A percentile compares a stretch with the other conserved stretches of the same genome.
Conservation (phyloP, 306 rosid genomes). For the Purshia tridentata region DNA sequence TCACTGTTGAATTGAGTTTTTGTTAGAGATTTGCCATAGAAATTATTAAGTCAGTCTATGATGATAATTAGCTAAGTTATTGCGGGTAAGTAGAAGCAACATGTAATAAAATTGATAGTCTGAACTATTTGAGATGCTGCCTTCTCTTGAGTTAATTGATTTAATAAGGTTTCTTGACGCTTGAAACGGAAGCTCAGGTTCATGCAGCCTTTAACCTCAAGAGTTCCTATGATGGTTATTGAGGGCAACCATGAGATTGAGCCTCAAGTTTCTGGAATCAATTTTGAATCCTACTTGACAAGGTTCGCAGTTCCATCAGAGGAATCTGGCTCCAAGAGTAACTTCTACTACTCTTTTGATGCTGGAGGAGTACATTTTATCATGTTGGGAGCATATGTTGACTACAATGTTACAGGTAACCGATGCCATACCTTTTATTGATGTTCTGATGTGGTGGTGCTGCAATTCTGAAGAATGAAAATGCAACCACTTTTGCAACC, state of each 20-base stretch:
- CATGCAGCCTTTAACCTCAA: conserved; percentile 79
- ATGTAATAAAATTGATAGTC: not conserved
- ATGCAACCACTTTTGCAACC: not conserved
- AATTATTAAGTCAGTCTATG: not conserved
- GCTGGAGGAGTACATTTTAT: conserved; percentile 83
- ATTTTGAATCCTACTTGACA: conserved; percentile 65
- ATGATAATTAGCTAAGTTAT: no score
- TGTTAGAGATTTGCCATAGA: not conserved
- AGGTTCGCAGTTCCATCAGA: conserved; percentile 76
- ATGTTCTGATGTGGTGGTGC: not conserved
- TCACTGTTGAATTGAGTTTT: not conserved
- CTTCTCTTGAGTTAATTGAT: not conserved
- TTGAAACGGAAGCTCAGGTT: conserved; percentile 47
- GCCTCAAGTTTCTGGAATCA: conserved; percentile 73
- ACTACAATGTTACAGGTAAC: conserved; percentile 72
- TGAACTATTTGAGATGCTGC: not conserved
- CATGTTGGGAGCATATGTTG: conserved; percentile 87
- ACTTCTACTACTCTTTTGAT: conserved; percentile 80
- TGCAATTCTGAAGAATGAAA: not conserved
- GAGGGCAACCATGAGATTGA: conserved; percentile 98
- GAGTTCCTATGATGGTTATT: conserved; percentile 82
- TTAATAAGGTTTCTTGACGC: not conserved
- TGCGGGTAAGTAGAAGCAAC: not conserved
- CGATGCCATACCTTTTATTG: not conserved
- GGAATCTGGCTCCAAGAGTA: conserved; percentile 73